These are phyloP conservation scores for Calocybe gambosa DNA, from an alignment of 1,284 basidiomycete genomes.

Conservation along the genomic window DNA sequence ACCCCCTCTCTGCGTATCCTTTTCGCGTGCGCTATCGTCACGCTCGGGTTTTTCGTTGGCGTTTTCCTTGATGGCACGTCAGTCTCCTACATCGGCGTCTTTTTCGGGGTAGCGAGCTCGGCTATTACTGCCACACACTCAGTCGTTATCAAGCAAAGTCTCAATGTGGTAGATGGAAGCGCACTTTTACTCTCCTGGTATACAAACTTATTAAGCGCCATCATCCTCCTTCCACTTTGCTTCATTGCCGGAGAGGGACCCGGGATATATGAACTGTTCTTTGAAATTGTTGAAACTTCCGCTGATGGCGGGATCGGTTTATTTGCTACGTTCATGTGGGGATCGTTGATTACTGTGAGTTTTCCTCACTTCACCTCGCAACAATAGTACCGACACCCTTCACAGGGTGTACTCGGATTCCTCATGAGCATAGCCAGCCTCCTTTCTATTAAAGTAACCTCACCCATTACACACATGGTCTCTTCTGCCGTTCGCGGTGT, in stretches of 20 bases:
- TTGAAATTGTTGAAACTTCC: slow-evolving; percentile 33
- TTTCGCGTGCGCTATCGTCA: slow-evolving; percentile 67
- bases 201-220: slow-evolving; percentile 69
- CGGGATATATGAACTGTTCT: slow-evolving; percentile 53
- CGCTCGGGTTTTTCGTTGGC: slow-evolving; percentile 79
- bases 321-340: slow-evolving; percentile 67
- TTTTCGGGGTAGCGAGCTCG: slow-evolving; percentile 73
- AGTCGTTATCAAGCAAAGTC: slow-evolving; percentile 78
- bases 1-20: slow-evolving; percentile 72
- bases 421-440: slow-evolving; percentile 86
- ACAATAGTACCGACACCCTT: background rate
- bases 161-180: slow-evolving; percentile 71
- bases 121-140: slow-evolving; percentile 78
- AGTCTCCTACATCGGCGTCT: slow-evolving; percentile 57
- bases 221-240: slow-evolving; percentile 61
- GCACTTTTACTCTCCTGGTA: slow-evolving; percentile 82
- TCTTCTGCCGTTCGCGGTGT: slow-evolving; percentile 83
- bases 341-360: slow-evolving; percentile 70
- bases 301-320: slow-evolving; percentile 36
- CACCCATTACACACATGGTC: slow-evolving; percentile 89
- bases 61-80: slow-evolving; percentile 70
- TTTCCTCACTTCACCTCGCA: background rate
- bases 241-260: slow-evolving; percentile 67
- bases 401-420: slow-evolving; percentile 78
- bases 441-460: slow-evolving; percentile 87